phyloP scores from a whole-genome alignment of 148 eudicot species.

The Spergularia bocconei region DNA sequence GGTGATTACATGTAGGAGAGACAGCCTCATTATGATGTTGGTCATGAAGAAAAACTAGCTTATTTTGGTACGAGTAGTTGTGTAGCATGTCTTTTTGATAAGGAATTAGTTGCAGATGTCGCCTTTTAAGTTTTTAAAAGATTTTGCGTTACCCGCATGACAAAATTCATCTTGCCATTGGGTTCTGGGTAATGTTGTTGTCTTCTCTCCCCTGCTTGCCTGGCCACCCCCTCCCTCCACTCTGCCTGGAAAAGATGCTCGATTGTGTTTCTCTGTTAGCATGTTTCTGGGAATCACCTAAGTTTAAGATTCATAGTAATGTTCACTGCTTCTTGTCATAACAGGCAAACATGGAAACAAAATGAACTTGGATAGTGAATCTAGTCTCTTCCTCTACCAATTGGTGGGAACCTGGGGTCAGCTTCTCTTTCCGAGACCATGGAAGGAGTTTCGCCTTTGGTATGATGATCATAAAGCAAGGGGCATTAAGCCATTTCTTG shows the following conservation, averaged over 20 bases:
- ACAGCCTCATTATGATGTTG: too few relatives aligned
- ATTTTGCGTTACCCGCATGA: too few relatives aligned
- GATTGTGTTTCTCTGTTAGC: neutral
- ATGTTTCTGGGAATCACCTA: neutral
- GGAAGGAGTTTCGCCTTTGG: constrained; percentile 98
- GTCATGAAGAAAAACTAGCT: too few relatives aligned
- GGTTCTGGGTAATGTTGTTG: too few relatives aligned
- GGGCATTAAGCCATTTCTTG: constrained; percentile 74
- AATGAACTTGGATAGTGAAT: constrained; percentile 59
- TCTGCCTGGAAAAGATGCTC: neutral
- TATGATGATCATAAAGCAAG: constrained; percentile 82
- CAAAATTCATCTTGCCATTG: too few relatives aligned
- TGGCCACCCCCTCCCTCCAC: too few relatives aligned
- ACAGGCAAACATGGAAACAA: constrained; percentile 97
- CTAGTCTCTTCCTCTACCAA: constrained; percentile 79
- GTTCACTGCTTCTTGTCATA: constrained; percentile 9
- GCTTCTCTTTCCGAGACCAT: constrained; percentile 93
- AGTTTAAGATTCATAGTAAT: neutral
- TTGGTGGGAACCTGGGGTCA: constrained; percentile 99
- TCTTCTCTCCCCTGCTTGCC: too few relatives aligned
- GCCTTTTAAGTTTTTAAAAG: too few relatives aligned
- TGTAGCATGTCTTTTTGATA: too few relatives aligned
- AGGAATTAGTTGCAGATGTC: too few relatives aligned
- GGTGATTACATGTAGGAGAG: too few relatives aligned
- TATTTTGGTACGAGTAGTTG: too few relatives aligned